phyloP scores from a whole-genome alignment of 139 green algal genomes.

The Coelastrella sp. region DNA sequence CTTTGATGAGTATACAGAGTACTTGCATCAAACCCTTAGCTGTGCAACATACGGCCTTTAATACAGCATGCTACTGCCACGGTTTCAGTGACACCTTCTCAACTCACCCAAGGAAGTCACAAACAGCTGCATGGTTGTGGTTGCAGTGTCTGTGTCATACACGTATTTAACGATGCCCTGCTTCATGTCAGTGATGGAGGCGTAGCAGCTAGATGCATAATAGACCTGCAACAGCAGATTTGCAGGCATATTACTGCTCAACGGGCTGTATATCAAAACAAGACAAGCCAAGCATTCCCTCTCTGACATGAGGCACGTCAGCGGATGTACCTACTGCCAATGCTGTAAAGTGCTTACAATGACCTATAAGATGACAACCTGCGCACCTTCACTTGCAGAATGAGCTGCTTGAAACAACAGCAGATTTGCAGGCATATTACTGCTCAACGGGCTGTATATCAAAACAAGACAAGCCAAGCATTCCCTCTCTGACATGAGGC shows the following conservation, averaged over 20 bases:
- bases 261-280: not conserved
- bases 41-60: too few relatives aligned
- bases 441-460: not conserved
- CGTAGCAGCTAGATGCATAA: conserved; percentile 40
- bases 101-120: conserved; percentile 36
- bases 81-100: not conserved
- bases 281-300: not conserved
- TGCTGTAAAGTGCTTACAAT: too few relatives aligned
- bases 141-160: not conserved
- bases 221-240: conserved; percentile 35
- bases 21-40: too few relatives aligned
- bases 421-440: too few relatives aligned
- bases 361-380: too few relatives aligned
- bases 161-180: conserved; percentile 48
- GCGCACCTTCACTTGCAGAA: conserved; percentile 39
- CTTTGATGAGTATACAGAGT: too few relatives aligned
- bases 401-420: not conserved
- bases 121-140: conserved; percentile 53
- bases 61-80: not conserved
- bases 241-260: not conserved
- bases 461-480: not conserved
- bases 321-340: not conserved
- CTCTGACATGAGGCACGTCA: not conserved
- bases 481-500: not conserved
- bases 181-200: conserved; percentile 5